Percentiles rank a stretch among this genome's conserved stretches.
Conservation (phyloP, 352 stramenopile species). For the Globisporangium spiculum region DNA sequence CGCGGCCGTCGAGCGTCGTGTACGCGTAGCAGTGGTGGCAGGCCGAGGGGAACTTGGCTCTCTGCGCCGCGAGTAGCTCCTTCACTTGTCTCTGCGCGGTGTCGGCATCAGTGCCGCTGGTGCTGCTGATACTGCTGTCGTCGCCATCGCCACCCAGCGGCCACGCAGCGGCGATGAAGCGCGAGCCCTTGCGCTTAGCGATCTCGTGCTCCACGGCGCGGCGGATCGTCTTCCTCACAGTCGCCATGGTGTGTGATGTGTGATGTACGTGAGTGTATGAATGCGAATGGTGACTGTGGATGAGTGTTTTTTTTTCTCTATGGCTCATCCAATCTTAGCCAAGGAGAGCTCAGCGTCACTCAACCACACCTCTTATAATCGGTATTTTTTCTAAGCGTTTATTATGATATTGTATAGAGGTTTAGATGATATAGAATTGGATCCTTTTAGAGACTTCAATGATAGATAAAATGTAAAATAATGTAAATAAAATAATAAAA, state of each 20-base stretch:
- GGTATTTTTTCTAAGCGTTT: not conserved
- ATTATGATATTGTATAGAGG: not conserved
- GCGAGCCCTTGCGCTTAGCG: slow-evolving; percentile 78
- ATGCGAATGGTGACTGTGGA: not conserved
- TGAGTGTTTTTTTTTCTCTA: not conserved
- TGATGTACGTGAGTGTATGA: not conserved
- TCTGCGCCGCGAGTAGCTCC: slow-evolving; percentile 41
- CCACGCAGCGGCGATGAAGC: slow-evolving; percentile 71
- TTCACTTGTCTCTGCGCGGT: slow-evolving; percentile 38
- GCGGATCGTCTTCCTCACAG: slow-evolving; percentile 39
- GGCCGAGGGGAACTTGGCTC: slow-evolving; percentile 45
- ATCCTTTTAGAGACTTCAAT: too few relatives aligned
- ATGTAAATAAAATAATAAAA: not conserved
- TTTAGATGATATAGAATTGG: not conserved
- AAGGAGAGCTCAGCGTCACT: slow-evolving; percentile 7
- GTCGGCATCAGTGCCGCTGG: not conserved
- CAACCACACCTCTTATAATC: not conserved
- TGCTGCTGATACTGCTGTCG: not conserved
- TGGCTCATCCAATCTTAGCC: slow-evolving; percentile 6
- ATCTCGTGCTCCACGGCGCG: slow-evolving; percentile 65
- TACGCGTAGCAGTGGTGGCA: slow-evolving; percentile 79
- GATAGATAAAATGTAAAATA: not conserved
- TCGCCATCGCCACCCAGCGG: slow-evolving; percentile 26
- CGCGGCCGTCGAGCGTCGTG: slow-evolving; percentile 44
- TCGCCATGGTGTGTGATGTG: not conserved